A percentile compares a stretch with the other conserved stretches of the same genome.
phyloP scores from a whole-genome alignment of 2,329 filamentous ascomycete species.

The Hirsutella rhossiliensis region DNA sequence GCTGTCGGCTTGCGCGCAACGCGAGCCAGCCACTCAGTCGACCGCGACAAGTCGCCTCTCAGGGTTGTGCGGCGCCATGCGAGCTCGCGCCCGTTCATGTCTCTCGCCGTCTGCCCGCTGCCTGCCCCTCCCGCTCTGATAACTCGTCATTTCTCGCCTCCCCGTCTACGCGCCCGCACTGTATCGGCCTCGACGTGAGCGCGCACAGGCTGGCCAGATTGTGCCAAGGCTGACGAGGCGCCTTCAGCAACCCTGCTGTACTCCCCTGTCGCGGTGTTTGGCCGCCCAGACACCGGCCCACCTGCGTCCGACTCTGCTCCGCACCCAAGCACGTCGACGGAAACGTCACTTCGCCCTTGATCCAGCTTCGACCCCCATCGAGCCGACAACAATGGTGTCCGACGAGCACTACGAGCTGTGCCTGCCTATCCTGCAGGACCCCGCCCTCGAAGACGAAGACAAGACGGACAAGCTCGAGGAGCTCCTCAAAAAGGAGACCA shows the following conservation, averaged over 20 bases:
- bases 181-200: background rate
- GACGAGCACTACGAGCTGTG: constrained; percentile 90
- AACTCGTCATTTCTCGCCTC: constrained; percentile 2
- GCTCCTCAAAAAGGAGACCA: constrained; percentile 67
- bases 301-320: too few species aligned
- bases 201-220: background rate
- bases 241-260: background rate
- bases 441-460: constrained; percentile 79
- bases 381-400: constrained; percentile 59
- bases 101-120: constrained; percentile 1
- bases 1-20: too few species aligned
- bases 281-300: too few species aligned
- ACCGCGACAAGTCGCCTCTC: too few species aligned
- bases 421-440: constrained; percentile 75
- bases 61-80: constrained; percentile 9
- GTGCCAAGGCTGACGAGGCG: background rate
- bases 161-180: background rate
- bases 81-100: constrained; percentile 4
- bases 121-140: background rate
- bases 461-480: constrained; percentile 88
- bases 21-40: too few species aligned
- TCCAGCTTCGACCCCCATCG: background rate
- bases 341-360: background rate
- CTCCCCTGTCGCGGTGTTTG: too few species aligned
- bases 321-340: background rate